Conservation (phyloP, 768 basidiomycete species). For the Calvatia gigantea region DNA sequence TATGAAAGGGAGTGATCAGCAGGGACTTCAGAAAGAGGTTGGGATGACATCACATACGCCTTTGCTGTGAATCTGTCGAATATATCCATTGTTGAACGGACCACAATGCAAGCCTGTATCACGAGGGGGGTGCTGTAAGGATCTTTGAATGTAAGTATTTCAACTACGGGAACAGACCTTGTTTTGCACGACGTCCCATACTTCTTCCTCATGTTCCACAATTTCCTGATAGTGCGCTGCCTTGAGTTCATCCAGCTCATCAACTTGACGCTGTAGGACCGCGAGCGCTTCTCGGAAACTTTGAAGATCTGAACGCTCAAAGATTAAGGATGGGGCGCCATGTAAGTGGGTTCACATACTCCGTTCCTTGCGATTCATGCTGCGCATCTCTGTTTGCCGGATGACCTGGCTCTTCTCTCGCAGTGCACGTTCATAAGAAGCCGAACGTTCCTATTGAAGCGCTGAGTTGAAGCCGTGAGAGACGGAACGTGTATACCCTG, state of each 20-base stretch:
- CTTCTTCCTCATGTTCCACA: conserved; percentile 88
- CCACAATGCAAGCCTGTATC: conserved; percentile 68
- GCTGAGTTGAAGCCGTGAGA: conserved; percentile 1
- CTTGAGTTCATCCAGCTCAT: conserved; percentile 87
- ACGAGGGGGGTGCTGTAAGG: conserved; percentile 12
- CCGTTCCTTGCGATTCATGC: conserved; percentile 81
- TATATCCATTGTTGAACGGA: conserved; percentile 89
- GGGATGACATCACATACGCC: conserved; percentile 53
- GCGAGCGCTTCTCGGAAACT: conserved; percentile 81
- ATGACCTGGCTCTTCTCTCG: conserved; percentile 84
- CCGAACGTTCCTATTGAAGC: conserved; percentile 68
- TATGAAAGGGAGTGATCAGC: conserved; percentile 12
- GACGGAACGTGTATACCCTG: background rate
- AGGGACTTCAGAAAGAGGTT: background rate
- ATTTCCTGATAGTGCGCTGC: conserved; percentile 84
- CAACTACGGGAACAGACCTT: conserved; percentile 47
- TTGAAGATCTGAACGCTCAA: conserved; percentile 67
- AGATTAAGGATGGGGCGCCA: background rate
- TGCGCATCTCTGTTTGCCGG: conserved; percentile 79
- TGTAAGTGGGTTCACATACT: conserved; percentile 46
- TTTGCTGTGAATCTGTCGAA: conserved; percentile 86
- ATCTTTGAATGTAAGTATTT: background rate
- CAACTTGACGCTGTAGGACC: conserved; percentile 83
- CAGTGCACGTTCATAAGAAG: conserved; percentile 77
- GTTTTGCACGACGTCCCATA: conserved; percentile 89